These are phyloP conservation scores for Irpex rosettiformis DNA, from an alignment of 1,284 basidiomycete species.

Conservation along the genomic window DNA sequence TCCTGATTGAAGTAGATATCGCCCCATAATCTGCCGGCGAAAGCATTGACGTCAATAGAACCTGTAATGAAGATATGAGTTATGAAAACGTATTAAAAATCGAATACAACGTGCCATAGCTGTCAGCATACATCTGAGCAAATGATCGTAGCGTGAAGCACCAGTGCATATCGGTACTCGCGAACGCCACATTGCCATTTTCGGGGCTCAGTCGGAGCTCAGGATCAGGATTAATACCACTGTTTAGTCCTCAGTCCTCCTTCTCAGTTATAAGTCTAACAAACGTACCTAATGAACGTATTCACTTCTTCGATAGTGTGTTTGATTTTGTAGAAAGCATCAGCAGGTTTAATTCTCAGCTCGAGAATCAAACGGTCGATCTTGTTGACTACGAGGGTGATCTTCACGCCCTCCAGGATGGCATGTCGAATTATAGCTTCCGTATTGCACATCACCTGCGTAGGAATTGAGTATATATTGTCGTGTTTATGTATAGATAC, in stretches of 20 bases:
- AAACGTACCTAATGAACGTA: constrained; percentile 79
- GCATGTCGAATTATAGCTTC: constrained; percentile 86
- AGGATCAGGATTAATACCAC: constrained; percentile 86
- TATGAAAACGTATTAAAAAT: background rate
- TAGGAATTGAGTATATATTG: background rate
- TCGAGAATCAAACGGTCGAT: constrained; percentile 97
- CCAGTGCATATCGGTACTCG: constrained; percentile 96
- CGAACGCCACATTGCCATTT: constrained; percentile 95
- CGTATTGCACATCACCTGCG: constrained; percentile 84
- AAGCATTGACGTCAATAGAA: constrained; percentile 59
- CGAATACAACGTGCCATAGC: constrained; percentile 58
- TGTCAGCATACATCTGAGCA: constrained; percentile 94
- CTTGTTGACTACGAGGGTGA: constrained; percentile 96
- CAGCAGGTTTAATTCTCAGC: constrained; percentile 90
- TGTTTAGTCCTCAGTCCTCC: constrained; percentile 30
- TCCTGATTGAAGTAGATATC: constrained; percentile 93
- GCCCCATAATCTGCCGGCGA: constrained; percentile 93
- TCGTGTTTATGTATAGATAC: constrained; percentile 23
- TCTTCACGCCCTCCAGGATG: constrained; percentile 84
- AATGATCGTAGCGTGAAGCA: constrained; percentile 95
- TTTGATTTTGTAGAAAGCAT: constrained; percentile 99
- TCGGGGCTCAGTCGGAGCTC: constrained; percentile 89
- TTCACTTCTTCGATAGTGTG: constrained; percentile 99
- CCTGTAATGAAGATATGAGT: constrained; percentile 33
- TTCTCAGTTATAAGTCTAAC: background rate